Percentiles rank a stretch among this genome's conserved stretches.
Conservation (phyloP, 495 filamentous ascomycete genomes). For the Talaromyces nanjingensis region DNA sequence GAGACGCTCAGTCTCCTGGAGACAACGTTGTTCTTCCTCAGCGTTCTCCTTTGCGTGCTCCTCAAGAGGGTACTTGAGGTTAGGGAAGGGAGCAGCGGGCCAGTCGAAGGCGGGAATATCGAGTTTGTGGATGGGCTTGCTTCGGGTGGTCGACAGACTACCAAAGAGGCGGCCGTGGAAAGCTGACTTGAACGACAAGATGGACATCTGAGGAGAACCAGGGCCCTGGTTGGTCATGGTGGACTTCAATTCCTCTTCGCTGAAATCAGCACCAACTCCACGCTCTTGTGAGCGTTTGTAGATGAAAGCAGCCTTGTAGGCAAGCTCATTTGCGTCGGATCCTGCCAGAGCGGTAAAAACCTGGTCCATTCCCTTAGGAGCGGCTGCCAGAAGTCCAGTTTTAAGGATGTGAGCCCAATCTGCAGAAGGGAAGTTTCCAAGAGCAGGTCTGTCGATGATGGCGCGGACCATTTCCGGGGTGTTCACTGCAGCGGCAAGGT, state of each 20-base stretch:
- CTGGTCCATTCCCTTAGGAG: conserved; percentile 86
- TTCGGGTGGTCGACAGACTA: conserved; percentile 84
- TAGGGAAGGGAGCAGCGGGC: conserved; percentile 91
- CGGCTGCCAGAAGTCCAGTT: conserved; percentile 81
- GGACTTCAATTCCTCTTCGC: conserved; percentile 66
- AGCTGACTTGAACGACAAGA: conserved; percentile 85
- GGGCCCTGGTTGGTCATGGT: conserved; percentile 83
- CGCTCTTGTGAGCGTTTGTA: conserved; percentile 85
- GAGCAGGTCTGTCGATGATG: conserved; percentile 87
- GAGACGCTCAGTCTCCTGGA: conserved; percentile 81
- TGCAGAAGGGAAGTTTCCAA: conserved; percentile 91
- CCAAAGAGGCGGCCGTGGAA: conserved; percentile 98
- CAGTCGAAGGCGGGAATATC: conserved; percentile 98
- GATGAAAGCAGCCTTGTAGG: conserved; percentile 99
- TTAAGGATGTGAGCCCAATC: conserved; percentile 83
- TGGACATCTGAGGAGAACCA: conserved; percentile 77
- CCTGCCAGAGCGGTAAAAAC: conserved; percentile 96
- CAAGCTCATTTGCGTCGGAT: conserved; percentile 97
- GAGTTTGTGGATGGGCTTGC: conserved; percentile 96
- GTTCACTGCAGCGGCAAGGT: conserved; percentile 60
- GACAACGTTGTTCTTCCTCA: conserved; percentile 73
- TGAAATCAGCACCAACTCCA: conserved; percentile 75
- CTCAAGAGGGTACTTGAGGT: conserved; percentile 85
- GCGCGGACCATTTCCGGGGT: conserved; percentile 74
- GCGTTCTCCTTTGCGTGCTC: conserved; percentile 76